Percentiles rank a stretch among this genome's conserved stretches.
Conservation (phyloP, 768 basidiomycete genomes). For the Calocybe cyanea region DNA sequence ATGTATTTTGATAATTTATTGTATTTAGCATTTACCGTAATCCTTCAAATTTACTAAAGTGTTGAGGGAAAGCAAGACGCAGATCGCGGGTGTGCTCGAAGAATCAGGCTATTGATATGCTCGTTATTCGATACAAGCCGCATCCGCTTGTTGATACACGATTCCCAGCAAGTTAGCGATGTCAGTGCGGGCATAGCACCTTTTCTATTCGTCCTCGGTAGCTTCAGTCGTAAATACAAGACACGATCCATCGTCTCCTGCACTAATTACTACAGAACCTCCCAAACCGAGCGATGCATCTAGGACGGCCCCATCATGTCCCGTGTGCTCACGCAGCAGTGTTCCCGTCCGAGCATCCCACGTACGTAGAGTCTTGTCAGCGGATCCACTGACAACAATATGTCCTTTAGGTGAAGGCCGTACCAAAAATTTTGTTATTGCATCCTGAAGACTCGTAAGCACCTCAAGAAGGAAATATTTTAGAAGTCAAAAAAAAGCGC, state of each 20-base stretch:
- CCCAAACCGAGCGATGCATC: constrained; percentile 66
- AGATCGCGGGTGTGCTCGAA: no score
- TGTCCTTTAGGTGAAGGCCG: constrained; percentile 75
- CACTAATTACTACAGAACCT: constrained; percentile 78
- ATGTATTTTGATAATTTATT: no score
- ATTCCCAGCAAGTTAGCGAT: no score
- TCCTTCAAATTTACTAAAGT: no score
- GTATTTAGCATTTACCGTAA: no score
- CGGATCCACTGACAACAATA: constrained; percentile 80
- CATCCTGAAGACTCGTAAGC: constrained; percentile 57
- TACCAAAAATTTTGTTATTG: constrained; percentile 74
- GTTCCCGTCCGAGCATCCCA: constrained; percentile 91
- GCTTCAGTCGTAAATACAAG: constrained; percentile 75
- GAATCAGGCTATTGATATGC: no score
- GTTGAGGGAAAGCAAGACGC: no score
- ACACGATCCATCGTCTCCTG: constrained; percentile 86
- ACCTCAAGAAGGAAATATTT: background rate
- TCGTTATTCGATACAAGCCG: no score
- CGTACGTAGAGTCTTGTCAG: constrained; percentile 81
- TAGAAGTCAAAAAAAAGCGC: constrained; percentile 20
- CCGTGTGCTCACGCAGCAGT: constrained; percentile 74
- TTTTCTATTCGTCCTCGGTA: constrained; percentile 29
- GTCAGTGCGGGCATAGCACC: background rate
- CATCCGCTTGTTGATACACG: no score
- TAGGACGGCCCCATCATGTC: constrained; percentile 77